These are phyloP conservation scores for Jatropha multifida DNA, from an alignment of 441 rosid species.

Conservation along the genomic window DNA sequence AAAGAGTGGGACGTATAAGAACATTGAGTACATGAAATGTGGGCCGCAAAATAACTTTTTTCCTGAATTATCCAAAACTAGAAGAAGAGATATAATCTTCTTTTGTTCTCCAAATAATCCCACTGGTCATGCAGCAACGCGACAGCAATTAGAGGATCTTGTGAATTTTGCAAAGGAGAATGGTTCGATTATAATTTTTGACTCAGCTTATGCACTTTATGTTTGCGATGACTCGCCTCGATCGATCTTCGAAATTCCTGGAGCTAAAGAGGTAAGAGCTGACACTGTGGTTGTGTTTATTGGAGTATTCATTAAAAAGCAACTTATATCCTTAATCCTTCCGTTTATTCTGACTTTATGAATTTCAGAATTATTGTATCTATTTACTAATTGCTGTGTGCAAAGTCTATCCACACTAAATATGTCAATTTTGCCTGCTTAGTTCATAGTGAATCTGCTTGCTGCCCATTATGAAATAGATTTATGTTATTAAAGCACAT, in stretches of 20 bases:
- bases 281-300: neutral
- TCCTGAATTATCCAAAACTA: conserved; percentile 43
- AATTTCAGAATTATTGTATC: neutral
- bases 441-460: neutral
- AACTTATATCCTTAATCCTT: neutral
- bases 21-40: conserved; percentile 61
- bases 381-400: neutral
- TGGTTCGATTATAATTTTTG: conserved; percentile 61
- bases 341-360: neutral
- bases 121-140: conserved; percentile 64
- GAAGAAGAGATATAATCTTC: conserved; percentile 67
- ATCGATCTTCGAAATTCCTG: conserved; percentile 73
- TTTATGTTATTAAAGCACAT: neutral
- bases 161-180: conserved; percentile 61
- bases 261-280: conserved; percentile 61
- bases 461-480: neutral
- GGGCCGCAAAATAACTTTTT: conserved; percentile 52
- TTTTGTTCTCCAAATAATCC: conserved; percentile 84
- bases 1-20: conserved; percentile 45
- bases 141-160: conserved; percentile 46
- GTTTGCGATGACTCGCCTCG: conserved; percentile 55
- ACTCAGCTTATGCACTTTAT: conserved; percentile 64
- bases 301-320: neutral
- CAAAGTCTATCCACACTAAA: neutral
- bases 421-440: neutral